Evolutionary conservation across 2,329 filamentous ascomycete species (phyloP).

Genomic region (Fusarium zealandicum): DNA sequence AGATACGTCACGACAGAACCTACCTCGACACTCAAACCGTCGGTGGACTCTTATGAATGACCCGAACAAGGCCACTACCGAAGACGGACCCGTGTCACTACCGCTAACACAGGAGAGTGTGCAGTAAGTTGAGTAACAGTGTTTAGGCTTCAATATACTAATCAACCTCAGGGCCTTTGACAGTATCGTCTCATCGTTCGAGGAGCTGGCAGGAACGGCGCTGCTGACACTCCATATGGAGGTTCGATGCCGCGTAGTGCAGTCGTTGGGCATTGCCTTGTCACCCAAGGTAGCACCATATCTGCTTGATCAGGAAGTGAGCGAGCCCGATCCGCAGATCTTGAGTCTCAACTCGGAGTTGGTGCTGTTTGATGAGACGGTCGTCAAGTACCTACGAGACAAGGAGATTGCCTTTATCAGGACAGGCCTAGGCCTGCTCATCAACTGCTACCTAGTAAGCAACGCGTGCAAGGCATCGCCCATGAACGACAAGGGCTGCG

Average conservation of each 20-base stretch:
- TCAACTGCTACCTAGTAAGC: constrained; percentile 79
- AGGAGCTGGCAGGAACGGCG: constrained; percentile 78
- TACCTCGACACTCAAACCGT: constrained; percentile 67
- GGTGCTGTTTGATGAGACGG: constrained; percentile 85
- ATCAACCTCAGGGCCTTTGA: constrained; percentile 74
- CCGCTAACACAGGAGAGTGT: constrained; percentile 89
- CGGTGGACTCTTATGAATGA: constrained; percentile 85
- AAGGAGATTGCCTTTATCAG: constrained; percentile 79
- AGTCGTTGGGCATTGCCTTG: constrained; percentile 72
- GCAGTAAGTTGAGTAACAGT: constrained; percentile 60
- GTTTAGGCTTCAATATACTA: constrained; percentile 25
- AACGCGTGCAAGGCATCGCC: constrained; percentile 74
- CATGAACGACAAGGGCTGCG: constrained; percentile 84
- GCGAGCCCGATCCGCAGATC: constrained; percentile 80
- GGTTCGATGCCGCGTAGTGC: constrained; percentile 82
- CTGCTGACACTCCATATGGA: constrained; percentile 89
- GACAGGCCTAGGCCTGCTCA: constrained; percentile 76
- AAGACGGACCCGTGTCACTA: constrained; percentile 76
- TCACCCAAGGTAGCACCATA: constrained; percentile 69
- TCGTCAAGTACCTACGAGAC: constrained; percentile 74
- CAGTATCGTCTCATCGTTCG: constrained; percentile 81
- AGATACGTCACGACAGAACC: constrained; percentile 65
- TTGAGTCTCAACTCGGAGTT: constrained; percentile 85
- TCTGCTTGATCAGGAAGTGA: constrained; percentile 73
- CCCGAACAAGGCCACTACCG: constrained; percentile 63